Percentiles rank a stretch among this genome's conserved stretches.
Evolutionary conservation across 192 early-diverging fungal genomes (phyloP).

Genomic region (Umbelopsis sp.): DNA sequence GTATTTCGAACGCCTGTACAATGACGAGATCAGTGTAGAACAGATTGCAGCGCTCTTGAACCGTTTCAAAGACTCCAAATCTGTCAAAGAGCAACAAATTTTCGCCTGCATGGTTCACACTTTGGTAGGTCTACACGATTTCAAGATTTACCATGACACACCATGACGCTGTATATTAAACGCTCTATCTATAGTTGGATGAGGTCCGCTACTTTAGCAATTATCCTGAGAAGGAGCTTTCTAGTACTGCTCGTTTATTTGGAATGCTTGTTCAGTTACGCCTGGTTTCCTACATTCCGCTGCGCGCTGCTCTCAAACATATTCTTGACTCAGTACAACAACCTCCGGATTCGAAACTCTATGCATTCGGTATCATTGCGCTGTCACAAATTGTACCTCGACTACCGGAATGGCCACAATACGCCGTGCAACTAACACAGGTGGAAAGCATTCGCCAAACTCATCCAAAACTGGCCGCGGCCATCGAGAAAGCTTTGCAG

Average conservation of each 20-base stretch:
- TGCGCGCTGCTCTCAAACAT: constrained; percentile 84
- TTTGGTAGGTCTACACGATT: constrained; percentile 43
- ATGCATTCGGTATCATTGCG: constrained; percentile 89
- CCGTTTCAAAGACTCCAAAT: constrained; percentile 75
- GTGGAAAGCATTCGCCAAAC: constrained; percentile 76
- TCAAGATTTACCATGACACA: neutral
- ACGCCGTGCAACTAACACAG: constrained; percentile 77
- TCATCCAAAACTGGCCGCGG: constrained; percentile 67
- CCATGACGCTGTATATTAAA: too few relatives aligned
- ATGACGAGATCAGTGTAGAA: constrained; percentile 72
- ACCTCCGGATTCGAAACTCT: constrained; percentile 77
- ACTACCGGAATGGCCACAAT: constrained; percentile 90
- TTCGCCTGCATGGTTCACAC: constrained; percentile 88
- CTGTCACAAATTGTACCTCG: constrained; percentile 79
- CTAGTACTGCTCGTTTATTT: constrained; percentile 86
- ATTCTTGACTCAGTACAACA: constrained; percentile 84
- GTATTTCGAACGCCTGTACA: constrained; percentile 78
- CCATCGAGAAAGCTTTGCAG: constrained; percentile 53
- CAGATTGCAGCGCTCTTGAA: constrained; percentile 87
- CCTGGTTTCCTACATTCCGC: constrained; percentile 72
- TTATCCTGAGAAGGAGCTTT: constrained; percentile 91
- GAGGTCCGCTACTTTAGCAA: constrained; percentile 93
- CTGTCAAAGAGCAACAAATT: constrained; percentile 73
- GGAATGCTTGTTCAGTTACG: constrained; percentile 87
- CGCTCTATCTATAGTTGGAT: constrained; percentile 60